Evolutionary conservation across 176 grass and related monocot genomes (phyloP).

Genomic region (Phyllostachys edulis): DNA sequence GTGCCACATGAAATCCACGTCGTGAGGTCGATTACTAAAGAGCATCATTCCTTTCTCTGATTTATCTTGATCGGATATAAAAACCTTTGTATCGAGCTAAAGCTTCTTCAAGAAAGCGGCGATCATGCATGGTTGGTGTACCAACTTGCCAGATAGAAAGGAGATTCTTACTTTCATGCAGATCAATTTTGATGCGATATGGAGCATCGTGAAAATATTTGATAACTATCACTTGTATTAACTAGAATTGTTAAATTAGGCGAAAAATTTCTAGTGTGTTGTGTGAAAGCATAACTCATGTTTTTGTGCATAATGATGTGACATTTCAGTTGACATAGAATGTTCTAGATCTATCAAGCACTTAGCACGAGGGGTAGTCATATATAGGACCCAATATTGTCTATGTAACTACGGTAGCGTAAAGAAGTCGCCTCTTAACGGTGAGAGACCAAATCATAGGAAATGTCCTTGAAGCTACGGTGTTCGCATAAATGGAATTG

Average conservation of each 20-base stretch:
- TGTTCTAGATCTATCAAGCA: background rate
- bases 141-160: constrained; percentile 55
- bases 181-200: background rate
- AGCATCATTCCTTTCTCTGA: constrained; percentile 65
- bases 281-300: background rate
- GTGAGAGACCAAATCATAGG: constrained; percentile 87
- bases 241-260: background rate
- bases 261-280: background rate
- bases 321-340: background rate
- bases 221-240: background rate
- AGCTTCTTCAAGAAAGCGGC: constrained; percentile 65
- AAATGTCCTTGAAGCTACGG: constrained; percentile 49
- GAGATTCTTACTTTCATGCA: background rate
- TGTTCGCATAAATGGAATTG: constrained; percentile 16
- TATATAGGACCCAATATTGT: background rate
- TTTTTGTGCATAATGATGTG: background rate
- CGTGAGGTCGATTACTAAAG: constrained; percentile 79
- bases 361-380: background rate
- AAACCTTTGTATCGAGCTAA: constrained; percentile 85
- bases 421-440: constrained; percentile 79
- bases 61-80: constrained; percentile 80
- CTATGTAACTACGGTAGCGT: constrained; percentile 58
- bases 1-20: constrained; percentile 95
- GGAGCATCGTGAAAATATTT: background rate
- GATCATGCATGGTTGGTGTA: constrained; percentile 53